Base-by-base conservation (phyloP, 202 grass and related monocot species). In the Setaria viridis region DNA sequence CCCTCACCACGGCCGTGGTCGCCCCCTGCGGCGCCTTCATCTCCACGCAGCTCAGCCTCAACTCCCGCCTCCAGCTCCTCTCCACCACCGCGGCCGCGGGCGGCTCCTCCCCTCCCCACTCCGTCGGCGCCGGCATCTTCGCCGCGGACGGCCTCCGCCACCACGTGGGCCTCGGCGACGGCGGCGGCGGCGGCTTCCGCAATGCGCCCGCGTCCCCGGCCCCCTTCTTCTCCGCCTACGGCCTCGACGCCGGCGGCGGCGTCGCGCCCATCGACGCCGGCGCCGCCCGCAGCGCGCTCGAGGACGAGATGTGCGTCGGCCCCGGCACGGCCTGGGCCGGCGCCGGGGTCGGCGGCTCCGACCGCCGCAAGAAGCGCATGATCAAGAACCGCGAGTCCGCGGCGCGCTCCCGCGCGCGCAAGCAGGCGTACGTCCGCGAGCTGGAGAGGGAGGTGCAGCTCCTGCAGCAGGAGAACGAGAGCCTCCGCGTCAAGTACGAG, bases 341-440 rank as follows among this genome's bases (percentile, higher is more conserved):
- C 5, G 25, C 25, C 56, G 51, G 50, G 12, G 29, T 14, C 58
- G 77, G 45, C 2, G 48, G 64, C 54, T 1, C 32, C 19, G 91
- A 93, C 37, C 88, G 81, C 72, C 80, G 86, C 62, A 91, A 87
- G 82, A 93, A 81, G 67, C 84, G 91, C 67, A 90, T 90, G 88
- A 88, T 93, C 81, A 93, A 93, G 88, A 93, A 93, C 87, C 85
- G 91, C 30, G 91, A 90, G 85, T 93, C 91, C 25, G 91, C 91
- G 2, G 85, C 91, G 30, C 80, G 88, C 2, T 93, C 91, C 39
- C 88, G 91, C 78, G 82, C 88, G 29, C 88, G 88, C 76, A 93
- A 93, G 85, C 91, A 93, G 65, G 86, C 86, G 0, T 78, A 91
- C 86, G 34, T 82, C 53, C 48, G 32, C 57, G 64, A 89, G 79